Evolutionary conservation across 2,329 filamentous ascomycete genomes (phyloP), one percentile per base, ranked within the genome.

Genomic region (Colletotrichum limetticola): DNA sequence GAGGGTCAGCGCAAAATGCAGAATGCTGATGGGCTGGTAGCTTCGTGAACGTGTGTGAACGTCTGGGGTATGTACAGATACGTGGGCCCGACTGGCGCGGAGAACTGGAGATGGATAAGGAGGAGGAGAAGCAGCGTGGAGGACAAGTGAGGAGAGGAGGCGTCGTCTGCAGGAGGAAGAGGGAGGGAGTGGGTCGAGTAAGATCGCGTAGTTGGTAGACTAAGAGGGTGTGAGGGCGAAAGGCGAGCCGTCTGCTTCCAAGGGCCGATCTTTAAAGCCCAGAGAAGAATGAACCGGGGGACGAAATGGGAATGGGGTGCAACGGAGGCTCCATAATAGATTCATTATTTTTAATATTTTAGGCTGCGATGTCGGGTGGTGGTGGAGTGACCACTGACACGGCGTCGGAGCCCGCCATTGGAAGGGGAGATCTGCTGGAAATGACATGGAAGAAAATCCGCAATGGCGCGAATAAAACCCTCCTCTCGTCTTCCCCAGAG

Each of bases 101-200:
- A 66, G 70, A 70, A 70, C 70, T 72, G 70, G 70, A 70, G 66
- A 62, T 69, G 30, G 24, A 60, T 42, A 55, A 62, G 59, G 70
- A 58, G 61, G 30, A 28, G 14, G 55, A 62, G 42, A 59, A 55
- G 37, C 52, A 60, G 58, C 32, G 5, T 30, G 53, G 22, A 55
- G 64, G 55, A 56, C 52, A 46, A 55, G 35, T 30, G 58, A 59
- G 28, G 28, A 53, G 46, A 66, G 49, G 49, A 65, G 46, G 66
- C 46, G 42, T 61, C 66, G 53, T 69, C 42, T 69, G 59, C 59
- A 64, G 70, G 55, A 68, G 57, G 49, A 69, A 64, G 66, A 68
- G 70, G 70, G 71, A 72, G 66, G 70, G 71, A 72, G 66, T 72
- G 71, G 66, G 67, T 53, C 66, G 68, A 72, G 60, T 65, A 60